These are phyloP conservation scores for Penicillium expansum DNA, from an alignment of 2,329 filamentous ascomycete genomes.

Conservation along the genomic window DNA sequence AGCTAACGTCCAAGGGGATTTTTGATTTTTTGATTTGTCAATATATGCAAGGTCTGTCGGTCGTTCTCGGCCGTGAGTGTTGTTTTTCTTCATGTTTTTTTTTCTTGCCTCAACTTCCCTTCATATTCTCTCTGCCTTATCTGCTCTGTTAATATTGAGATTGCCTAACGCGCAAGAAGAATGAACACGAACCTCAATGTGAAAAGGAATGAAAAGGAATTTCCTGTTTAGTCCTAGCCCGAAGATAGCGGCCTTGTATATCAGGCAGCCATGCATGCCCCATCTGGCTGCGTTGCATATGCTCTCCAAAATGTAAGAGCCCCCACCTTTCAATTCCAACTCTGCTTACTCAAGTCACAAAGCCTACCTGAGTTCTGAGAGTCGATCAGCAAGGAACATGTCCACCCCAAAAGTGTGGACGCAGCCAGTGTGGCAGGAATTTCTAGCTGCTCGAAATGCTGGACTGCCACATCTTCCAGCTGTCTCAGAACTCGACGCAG, in stretches of 20 bases:
- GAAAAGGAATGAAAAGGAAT: neutral
- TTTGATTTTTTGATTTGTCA: neutral
- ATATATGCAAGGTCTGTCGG: neutral
- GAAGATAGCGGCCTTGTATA: neutral
- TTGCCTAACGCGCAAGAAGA: neutral
- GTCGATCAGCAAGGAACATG: neutral
- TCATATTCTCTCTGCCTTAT: neutral
- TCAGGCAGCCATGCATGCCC: neutral
- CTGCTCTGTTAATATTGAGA: neutral
- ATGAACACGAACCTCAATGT: no score
- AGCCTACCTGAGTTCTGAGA: neutral
- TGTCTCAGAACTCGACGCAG: constrained; percentile 38
- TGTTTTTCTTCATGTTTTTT: neutral
- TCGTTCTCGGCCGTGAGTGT: neutral
- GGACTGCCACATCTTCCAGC: constrained; percentile 37
- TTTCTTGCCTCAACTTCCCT: neutral
- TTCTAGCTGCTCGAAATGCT: constrained; percentile 1
- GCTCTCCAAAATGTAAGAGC: neutral
- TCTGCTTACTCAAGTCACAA: neutral
- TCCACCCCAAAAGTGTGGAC: neutral
- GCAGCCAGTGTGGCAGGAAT: constrained; percentile 8
- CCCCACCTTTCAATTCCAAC: neutral
- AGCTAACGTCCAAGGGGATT: neutral
- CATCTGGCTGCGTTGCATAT: neutral
- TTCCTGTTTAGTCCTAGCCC: neutral